Evolutionary conservation across 2,329 filamentous ascomycete species (phyloP).

Genomic region (Trichoderma pleuroti): DNA sequence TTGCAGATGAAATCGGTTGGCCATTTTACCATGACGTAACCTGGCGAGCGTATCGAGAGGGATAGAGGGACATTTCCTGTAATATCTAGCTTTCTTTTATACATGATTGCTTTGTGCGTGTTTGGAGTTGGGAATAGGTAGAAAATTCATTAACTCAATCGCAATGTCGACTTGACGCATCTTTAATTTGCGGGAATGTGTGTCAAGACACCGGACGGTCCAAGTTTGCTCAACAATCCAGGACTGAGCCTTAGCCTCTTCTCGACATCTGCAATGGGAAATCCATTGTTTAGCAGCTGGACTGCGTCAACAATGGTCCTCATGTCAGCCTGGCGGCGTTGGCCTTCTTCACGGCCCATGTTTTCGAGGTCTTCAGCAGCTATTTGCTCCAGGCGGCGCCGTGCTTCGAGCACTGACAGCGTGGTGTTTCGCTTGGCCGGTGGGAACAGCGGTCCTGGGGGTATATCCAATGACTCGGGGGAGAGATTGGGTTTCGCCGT

Average conservation of each 20-base stretch:
- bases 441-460: constrained; percentile 29
- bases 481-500: constrained; percentile 33
- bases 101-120: neutral
- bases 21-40: neutral
- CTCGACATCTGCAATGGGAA: constrained; percentile 43
- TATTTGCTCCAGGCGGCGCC: constrained; percentile 41
- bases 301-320: constrained; percentile 46
- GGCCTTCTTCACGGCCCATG: constrained; percentile 32
- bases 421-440: constrained; percentile 41
- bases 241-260: constrained; percentile 41
- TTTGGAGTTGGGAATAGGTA: constrained; percentile 12
- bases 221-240: constrained; percentile 46
- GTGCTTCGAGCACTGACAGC: constrained; percentile 47
- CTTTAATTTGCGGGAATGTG: constrained; percentile 32
- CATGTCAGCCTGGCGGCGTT: constrained; percentile 46
- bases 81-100: neutral
- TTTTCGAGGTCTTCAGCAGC: constrained; percentile 45
- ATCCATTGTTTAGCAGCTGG: constrained; percentile 41
- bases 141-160: neutral
- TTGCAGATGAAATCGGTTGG: neutral
- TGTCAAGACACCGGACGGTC: constrained; percentile 39
- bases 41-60: neutral
- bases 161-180: neutral
- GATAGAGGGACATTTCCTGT: neutral
- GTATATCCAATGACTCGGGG: constrained; percentile 21